phyloP scores from a whole-genome alignment of 495 filamentous ascomycete genomes.

The Penicillium samsonianum region DNA sequence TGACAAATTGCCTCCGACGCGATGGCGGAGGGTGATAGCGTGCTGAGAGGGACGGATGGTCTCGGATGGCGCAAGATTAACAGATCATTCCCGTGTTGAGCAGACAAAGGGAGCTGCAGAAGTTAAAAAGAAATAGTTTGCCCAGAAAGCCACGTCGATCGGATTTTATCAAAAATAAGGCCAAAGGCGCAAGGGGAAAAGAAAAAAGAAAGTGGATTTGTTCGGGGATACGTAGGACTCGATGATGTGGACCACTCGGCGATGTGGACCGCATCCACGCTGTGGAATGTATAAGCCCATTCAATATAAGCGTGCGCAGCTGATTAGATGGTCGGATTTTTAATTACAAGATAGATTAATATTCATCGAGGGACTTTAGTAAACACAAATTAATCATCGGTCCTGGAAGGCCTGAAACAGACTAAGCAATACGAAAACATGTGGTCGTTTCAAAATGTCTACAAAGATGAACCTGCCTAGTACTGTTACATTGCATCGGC shows the following conservation, averaged over 20 bases:
- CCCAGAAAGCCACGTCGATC: conserved; percentile 20
- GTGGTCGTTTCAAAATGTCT: conserved; percentile 7
- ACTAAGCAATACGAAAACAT: conserved; percentile 3
- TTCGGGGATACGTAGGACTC: neutral
- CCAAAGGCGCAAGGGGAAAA: conserved; percentile 3
- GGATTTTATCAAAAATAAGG: conserved; percentile 8
- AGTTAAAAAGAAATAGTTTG: neutral
- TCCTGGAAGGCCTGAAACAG: conserved; percentile 6
- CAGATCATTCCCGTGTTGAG: conserved; percentile 31
- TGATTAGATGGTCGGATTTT: conserved; percentile 12
- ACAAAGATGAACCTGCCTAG: conserved; percentile 12
- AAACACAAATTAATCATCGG: neutral
- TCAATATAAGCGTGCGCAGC: conserved; percentile 4
- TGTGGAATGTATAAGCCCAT: conserved; percentile 21
- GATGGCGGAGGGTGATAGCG: conserved; percentile 20
- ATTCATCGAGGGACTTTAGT: neutral
- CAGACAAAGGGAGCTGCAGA: conserved; percentile 10
- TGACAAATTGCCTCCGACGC: conserved; percentile 2
- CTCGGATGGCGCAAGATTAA: conserved; percentile 26
- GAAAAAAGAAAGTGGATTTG: conserved; percentile 18
- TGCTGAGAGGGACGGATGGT: conserved; percentile 25
- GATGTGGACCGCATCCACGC: too few species aligned
- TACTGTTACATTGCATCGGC: conserved; percentile 1
- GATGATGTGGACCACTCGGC: conserved; percentile 18
- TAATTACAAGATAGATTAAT: conserved; percentile 1